These are phyloP conservation scores for Onygenales sp. DNA, from an alignment of 2,329 filamentous ascomycete species.

Conservation along the genomic window DNA sequence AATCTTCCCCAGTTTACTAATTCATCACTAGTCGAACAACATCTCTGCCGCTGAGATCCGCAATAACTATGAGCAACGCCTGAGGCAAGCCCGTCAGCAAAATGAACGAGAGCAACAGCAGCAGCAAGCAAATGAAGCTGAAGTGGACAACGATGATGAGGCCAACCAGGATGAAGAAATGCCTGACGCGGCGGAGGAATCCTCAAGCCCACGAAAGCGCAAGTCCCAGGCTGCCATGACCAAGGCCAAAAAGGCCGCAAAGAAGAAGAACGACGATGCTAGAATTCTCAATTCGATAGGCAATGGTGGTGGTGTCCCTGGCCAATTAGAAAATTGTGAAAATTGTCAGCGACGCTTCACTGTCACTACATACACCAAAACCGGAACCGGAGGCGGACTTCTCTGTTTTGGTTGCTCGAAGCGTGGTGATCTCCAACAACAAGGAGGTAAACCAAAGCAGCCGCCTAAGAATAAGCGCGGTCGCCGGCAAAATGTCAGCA, in stretches of 20 bases:
- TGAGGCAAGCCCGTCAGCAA: conserved; percentile 39
- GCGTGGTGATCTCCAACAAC: conserved; percentile 41
- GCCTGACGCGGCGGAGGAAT: conserved; percentile 33
- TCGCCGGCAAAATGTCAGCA: conserved; percentile 71
- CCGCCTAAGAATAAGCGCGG: conserved; percentile 51
- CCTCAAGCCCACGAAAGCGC: conserved; percentile 48
- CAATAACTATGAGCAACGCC: conserved; percentile 47
- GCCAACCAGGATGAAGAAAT: conserved; percentile 23
- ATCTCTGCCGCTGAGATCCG: conserved; percentile 56
- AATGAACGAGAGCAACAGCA: conserved; percentile 12
- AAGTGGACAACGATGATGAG: conserved; percentile 22
- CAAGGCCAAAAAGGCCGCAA: conserved; percentile 42
- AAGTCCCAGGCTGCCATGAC: conserved; percentile 37
- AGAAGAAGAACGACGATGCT: conserved; percentile 39
- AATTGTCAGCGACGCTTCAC: conserved; percentile 81
- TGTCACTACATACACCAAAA: conserved; percentile 79
- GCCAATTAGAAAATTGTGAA: conserved; percentile 83
- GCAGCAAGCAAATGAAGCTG: conserved; percentile 21
- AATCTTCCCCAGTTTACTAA: background rate
- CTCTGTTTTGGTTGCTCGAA: conserved; percentile 75
- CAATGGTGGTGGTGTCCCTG: conserved; percentile 54
- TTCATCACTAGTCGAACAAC: conserved; percentile 45
- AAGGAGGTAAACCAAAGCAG: conserved; percentile 50
- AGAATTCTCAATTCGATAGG: conserved; percentile 43
- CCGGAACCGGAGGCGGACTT: conserved; percentile 74